Evolutionary conservation across 176 grass and related monocot genomes (phyloP), one percentile per base, ranked within the genome.

Genomic region (Puya raimondii): DNA sequence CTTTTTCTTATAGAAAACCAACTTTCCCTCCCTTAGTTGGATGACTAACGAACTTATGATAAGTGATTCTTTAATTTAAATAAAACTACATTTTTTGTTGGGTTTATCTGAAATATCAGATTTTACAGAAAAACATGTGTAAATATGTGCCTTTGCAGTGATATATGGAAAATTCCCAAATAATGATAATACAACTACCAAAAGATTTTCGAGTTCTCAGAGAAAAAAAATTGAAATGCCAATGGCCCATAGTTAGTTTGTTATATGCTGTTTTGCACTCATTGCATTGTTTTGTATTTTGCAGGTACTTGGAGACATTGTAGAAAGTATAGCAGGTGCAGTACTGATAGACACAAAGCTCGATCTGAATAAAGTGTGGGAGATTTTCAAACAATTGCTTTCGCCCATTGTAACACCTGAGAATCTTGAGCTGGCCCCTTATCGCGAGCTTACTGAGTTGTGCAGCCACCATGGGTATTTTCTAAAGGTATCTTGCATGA

Each of bases 351-450:
- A 97, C 69, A 84, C 72, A 64, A 85, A 87, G 85, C 83, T 97
- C 76, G 81, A 90, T 76, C 76, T 97, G 67, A 79, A 73, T 67
- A 68, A 64, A 75, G 80, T 83, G 51, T 97, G 93, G 93, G 54
- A 84, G 63, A 71, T 79, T 77, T 82, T 97, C 72, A 49, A 92
- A 65, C 73, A 77, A 52, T 79, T 97, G 59, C 82, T 97, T 80
- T 92, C 89, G 26, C 93, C 93, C 69, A 82, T 97, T 76, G 89
- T 92, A 9, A 97, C 89, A 79, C 89, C 93, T 83, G 84, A 97
- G 63, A 97, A 75, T 48, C 75, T 90, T 47, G 89, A 92, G 68
- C 74, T 92, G 57, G 71, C 86, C 49, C 86, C 89, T 18, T 83
- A 85, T 21, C 91, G 86, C 63, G 93, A 92, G 68, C 86, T 97